A percentile compares a stretch with the other conserved stretches of the same genome.
These are phyloP conservation scores for Eucalyptus polyanthemos DNA, from an alignment of 345 rosid genomes.

Conservation along the genomic window DNA sequence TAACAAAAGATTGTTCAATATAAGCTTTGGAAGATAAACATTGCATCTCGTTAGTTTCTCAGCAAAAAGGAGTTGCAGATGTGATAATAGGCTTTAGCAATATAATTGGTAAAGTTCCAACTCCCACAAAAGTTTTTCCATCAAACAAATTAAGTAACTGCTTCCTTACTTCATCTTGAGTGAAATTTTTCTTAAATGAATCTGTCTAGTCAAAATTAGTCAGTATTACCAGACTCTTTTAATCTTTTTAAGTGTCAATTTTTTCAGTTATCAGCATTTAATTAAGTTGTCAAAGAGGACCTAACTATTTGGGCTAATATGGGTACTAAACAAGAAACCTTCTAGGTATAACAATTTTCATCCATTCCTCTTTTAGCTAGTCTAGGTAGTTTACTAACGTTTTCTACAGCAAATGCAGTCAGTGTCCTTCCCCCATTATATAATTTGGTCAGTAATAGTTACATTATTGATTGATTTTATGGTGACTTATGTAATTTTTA, in stretches of 20 bases:
- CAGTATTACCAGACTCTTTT: background rate
- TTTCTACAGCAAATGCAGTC: background rate
- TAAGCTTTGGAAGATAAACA: background rate
- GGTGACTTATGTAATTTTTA: background rate
- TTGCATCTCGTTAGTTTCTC: background rate
- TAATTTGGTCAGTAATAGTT: background rate
- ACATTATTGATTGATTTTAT: background rate
- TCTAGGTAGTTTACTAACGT: background rate
- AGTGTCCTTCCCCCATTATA: background rate
- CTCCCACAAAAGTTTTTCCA: background rate
- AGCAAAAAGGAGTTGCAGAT: background rate
- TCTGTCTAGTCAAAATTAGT: background rate
- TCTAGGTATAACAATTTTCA: background rate
- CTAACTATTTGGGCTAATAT: background rate
- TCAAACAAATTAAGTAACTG: background rate
- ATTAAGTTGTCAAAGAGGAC: background rate
- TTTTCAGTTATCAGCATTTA: background rate
- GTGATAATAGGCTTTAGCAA: background rate
- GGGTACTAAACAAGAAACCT: background rate
- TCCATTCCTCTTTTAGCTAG: background rate
- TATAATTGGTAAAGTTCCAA: background rate
- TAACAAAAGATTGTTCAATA: background rate
- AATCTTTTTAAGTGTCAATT: background rate
- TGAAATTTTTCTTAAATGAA: background rate
- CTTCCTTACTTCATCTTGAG: background rate